Evolutionary conservation across 2,329 filamentous ascomycete genomes (phyloP).

Genomic region (Pezizomycotina sp.): DNA sequence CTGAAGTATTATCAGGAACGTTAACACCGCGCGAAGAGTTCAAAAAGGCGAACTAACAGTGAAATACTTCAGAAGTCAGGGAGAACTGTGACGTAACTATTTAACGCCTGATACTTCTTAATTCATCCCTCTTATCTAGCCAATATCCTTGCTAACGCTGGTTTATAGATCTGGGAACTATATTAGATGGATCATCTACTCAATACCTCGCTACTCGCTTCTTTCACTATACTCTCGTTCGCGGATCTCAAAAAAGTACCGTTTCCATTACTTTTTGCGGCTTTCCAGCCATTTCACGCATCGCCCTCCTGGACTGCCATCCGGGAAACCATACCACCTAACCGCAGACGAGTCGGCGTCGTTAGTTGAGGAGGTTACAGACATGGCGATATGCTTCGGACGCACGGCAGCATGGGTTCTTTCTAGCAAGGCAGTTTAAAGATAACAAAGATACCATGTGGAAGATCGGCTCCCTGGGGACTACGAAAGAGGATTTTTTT

Average conservation of each 20-base stretch:
- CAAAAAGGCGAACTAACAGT: conserved; percentile 60
- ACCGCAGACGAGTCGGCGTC: conserved; percentile 54
- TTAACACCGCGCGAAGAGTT: conserved; percentile 94
- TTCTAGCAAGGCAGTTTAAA: conserved; percentile 66
- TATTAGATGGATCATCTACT: conserved; percentile 91
- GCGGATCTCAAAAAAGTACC: conserved; percentile 95
- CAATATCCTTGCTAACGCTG: conserved; percentile 26
- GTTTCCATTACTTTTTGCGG: conserved; percentile 97
- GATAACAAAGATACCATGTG: conserved; percentile 37
- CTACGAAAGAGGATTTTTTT: conserved; percentile 80
- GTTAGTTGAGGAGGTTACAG: conserved; percentile 65
- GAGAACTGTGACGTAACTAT: conserved; percentile 45
- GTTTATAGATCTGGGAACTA: conserved; percentile 74
- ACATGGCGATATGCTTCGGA: conserved; percentile 78
- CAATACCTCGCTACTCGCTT: conserved; percentile 81
- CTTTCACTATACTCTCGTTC: conserved; percentile 77
- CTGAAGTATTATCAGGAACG: conserved; percentile 86
- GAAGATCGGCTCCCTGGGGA: conserved; percentile 60
- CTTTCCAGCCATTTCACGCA: conserved; percentile 82
- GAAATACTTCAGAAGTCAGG: conserved; percentile 64
- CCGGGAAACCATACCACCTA: conserved; percentile 39
- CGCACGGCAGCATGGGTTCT: conserved; percentile 78
- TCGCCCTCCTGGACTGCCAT: conserved; percentile 62
- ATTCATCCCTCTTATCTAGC: background rate
- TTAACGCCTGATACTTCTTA: background rate